Evolutionary conservation across 2,329 filamentous ascomycete species (phyloP), one percentile per base, ranked within the genome.

Genomic region (Magnaporthales sp.): DNA sequence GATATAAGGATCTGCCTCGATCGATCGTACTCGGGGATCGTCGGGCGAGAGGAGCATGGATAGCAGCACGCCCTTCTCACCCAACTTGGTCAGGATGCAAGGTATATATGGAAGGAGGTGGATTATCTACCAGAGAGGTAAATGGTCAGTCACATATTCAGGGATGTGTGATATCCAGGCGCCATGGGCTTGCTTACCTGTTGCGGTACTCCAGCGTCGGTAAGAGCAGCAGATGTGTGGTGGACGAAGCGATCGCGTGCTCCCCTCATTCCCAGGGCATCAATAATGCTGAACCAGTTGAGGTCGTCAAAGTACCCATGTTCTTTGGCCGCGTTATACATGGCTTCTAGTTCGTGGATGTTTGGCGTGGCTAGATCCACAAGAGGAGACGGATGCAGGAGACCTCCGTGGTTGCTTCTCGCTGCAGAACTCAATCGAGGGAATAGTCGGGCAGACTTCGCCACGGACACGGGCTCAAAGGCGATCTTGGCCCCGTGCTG

Each of bases 101-200:
- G 93, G 93, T 26, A 97, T 90, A 72, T 92, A 96, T 0, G 95
- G 95, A 1, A 97, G 84, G 24, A 99, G 84, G 72, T 95, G 91
- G 56, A 97, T 84, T 46, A 84, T 86, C 78, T 94, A 15, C 11
- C 5, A 24, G n/a, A n/a, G n/a, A 58, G 7, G 4, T 9, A 58
- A 24, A 26, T 58, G 54, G 54, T 58, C 11, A 58, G 54, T 13
- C n/a, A 13, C n/a, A 26, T 10, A 22, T 22, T 24, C 54, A 11
- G 54, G 11, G 11, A 22, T 22, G 1, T n/a, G n/a, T 26, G n/a
- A 22, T 58, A 38, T 4, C 13, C 11, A n/a, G 54, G 11, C 24
- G 22, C 24, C 54, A 26, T 6, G 22, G 1, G n/a, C 22, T 26
- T 26, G n/a, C 24, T 58, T 58, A 58, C 54, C 54, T 58, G 91